Conservation (phyloP, 1,284 basidiomycete genomes). For the Ustilago vetiveriae region DNA sequence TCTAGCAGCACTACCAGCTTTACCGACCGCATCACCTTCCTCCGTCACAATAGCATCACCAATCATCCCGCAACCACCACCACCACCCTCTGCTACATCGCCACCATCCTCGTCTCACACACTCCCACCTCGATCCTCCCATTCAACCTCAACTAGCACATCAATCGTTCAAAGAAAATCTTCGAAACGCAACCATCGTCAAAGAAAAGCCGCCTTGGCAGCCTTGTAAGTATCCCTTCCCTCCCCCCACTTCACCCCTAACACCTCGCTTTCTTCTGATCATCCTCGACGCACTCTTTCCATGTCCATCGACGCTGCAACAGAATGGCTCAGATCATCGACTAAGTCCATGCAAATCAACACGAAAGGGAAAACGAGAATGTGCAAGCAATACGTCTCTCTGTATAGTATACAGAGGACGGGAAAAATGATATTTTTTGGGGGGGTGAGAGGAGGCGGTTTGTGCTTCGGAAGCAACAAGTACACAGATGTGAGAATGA, state of each 20-base stretch:
- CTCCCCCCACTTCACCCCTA: neutral
- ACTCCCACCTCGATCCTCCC: neutral
- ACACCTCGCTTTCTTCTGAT: neutral
- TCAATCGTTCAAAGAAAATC: neutral
- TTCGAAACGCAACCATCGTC: slow-evolving; percentile 2
- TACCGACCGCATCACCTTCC: too few species aligned
- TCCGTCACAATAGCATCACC: too few species aligned
- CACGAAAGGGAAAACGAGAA: too few species aligned
- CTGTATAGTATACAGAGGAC: too few species aligned
- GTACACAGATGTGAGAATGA: too few species aligned
- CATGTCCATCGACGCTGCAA: too few species aligned
- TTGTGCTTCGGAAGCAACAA: too few species aligned
- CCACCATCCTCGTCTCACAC: neutral
- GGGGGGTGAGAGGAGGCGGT: too few species aligned
- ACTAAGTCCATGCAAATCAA: too few species aligned
- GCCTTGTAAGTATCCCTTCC: slow-evolving; percentile 23
- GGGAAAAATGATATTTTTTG: too few species aligned
- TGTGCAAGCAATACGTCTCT: too few species aligned
- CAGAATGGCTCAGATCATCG: slow-evolving; percentile 32
- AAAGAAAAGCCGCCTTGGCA: slow-evolving; percentile 23
- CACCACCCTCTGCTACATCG: neutral
- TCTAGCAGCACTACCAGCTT: neutral
- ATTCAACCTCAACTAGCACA: neutral
- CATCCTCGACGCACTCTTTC: neutral
- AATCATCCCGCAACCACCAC: neutral